Evolutionary conservation across 805 yeast species (phyloP), one percentile per base, ranked within the genome.

Genomic region (Schwanniomyces polymorphus): DNA sequence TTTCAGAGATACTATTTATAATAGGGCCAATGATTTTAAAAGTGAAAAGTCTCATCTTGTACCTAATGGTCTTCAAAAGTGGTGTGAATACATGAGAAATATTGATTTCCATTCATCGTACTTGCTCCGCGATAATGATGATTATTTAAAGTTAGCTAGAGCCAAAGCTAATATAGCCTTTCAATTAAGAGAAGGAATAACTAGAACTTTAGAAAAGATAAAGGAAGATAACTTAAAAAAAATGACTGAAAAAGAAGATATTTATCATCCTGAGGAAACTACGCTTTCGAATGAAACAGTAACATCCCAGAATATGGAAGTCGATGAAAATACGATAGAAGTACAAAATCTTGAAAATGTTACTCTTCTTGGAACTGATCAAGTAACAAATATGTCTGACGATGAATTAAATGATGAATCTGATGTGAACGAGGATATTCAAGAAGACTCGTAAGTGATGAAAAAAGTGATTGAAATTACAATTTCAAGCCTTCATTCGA

Each of bases 61-160:
- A 52, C 80, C 52, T 50, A 55, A 35, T 69, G 80, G 78, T 3
- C 70, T 76, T 43, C 56, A 59, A 31, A 46, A 50, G 9, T 65
- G 70, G 70, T 65, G 65, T 40, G 59, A 59, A 34, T 72, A 70
- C 51, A 57, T 76, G 44, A 58, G 60, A 16, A 72, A 70, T 27
- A 61, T 79, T 31, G 70, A 72, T 49, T 60, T 64, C 48, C 80
- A 84, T 46, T 64, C 84, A 42, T 68, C 71, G 38, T 67, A 79
- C 12, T 59, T 86, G 42, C 59, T 76, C 27, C 74, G 79, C 40
- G 94, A 87, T 57, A 78, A 83, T 44, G 84, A 81, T 14, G 84
- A 81, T 42, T 84, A 81, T 57, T 67, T 84, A 50, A 56, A 60
- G 48, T 53, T 73, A 46, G 65, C 69, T 26, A 56, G 78, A 39